Base-by-base conservation (phyloP, 1,284 basidiomycete genomes). In the Bondarzewia mesenterica region DNA sequence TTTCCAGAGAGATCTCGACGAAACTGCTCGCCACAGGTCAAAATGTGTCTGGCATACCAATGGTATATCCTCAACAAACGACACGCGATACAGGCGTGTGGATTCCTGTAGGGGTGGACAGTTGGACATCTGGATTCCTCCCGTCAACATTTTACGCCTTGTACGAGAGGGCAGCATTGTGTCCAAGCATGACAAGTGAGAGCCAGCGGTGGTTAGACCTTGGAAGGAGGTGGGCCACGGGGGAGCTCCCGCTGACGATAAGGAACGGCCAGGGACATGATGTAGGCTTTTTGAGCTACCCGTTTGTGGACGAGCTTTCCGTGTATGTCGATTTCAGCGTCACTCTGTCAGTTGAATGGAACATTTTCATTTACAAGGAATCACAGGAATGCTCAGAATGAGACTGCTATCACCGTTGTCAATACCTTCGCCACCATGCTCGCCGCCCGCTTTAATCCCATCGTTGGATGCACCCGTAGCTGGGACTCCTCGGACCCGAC, bases 121-220 rank as follows among this genome's bases (percentile, higher is more conserved):
- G 71, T 4, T 85, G 84, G 83, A 84, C 82, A 1, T 73, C 77
- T 5, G 82, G 80, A 0, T 86, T 86, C 69, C 79, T 85, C 61
- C 80, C 82, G 0, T 68, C 72, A 8, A 74, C 75, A 2, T 62
- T 76, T 21, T 85, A 85, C 54, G 76, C 74, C 5, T 63, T 85
- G 52, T 67, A 81, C 57, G 67, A 70, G 39, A 69, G 82, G 21
- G 66, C 68, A 50, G 55, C 56, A 20, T 62, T 80, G 4, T 85
- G 82, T 52, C 67, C 65, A 3, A 63, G 57, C 4, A 60, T 58
- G 15, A 61, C 57, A 4, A 70, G 50, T 1, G 52, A 50, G 18
- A 52, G 37, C 14, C 39, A 47, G 4, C 49, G 60, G 46, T 86
- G 81, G 80, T 58, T 83, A 26, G 57, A 59, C 1, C 60, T 78